Conservation (phyloP, 768 basidiomycete species). For the Russula sp. region DNA sequence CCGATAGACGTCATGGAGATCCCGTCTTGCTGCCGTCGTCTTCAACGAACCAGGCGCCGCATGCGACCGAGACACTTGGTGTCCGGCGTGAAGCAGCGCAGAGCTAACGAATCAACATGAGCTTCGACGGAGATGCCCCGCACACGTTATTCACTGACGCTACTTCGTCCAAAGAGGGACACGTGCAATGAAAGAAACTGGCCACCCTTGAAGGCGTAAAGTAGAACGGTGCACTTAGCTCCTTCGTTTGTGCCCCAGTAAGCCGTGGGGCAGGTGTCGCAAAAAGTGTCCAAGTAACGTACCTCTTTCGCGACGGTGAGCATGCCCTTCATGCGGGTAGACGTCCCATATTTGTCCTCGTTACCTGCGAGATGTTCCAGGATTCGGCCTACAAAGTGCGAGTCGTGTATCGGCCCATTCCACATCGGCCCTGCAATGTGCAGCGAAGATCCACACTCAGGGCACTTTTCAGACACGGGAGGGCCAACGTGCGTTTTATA, state of each 20-base stretch:
- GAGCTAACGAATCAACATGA: conserved; percentile 45
- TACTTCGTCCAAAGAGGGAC: conserved; percentile 67
- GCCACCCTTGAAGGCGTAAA: conserved; percentile 80
- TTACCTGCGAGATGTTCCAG: conserved; percentile 64
- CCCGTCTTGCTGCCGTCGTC: conserved; percentile 67
- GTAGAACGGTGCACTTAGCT: conserved; percentile 73
- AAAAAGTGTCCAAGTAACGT: conserved; percentile 23
- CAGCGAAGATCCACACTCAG: conserved; percentile 70
- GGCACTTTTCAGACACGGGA: conserved; percentile 59
- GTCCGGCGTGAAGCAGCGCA: conserved; percentile 81
- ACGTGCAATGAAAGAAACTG: conserved; percentile 74
- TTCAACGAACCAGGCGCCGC: conserved; percentile 86
- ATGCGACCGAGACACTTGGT: conserved; percentile 86
- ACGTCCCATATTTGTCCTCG: conserved; percentile 66
- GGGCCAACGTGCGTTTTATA: conserved; percentile 76
- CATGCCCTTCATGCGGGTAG: conserved; percentile 91
- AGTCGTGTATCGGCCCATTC: conserved; percentile 82
- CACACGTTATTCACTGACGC: conserved; percentile 46
- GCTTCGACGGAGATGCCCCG: background rate
- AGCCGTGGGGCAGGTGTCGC: background rate
- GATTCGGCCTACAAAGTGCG: conserved; percentile 66
- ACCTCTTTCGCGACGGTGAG: conserved; percentile 85
- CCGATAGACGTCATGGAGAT: conserved; percentile 78
- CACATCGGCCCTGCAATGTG: conserved; percentile 98
- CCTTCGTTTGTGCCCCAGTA: conserved; percentile 40